Conservation (phyloP, 352 stramenopile species). For the Phytophthora hibernalis region DNA sequence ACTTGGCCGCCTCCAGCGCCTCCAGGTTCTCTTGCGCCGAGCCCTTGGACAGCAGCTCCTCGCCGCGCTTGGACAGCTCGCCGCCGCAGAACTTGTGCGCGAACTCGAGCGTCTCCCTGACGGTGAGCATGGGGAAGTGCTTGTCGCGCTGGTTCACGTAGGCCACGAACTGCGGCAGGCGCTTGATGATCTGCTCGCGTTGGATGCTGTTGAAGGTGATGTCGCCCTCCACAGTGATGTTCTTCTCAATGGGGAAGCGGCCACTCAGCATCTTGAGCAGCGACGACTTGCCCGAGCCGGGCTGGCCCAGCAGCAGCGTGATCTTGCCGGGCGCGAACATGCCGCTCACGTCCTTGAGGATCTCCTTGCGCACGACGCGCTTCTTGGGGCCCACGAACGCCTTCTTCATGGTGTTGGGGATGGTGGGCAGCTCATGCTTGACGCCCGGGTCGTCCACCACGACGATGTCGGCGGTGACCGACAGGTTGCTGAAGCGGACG, state of each 20-base stretch:
- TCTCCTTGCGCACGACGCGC: conserved; percentile 37
- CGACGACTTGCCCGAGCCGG: neutral
- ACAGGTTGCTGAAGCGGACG: conserved; percentile 53
- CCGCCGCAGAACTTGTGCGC: conserved; percentile 45
- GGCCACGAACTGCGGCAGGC: conserved; percentile 50
- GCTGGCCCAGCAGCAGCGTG: conserved; percentile 42
- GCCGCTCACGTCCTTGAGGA: conserved; percentile 44
- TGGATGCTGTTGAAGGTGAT: conserved; percentile 5
- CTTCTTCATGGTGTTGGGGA: conserved; percentile 30
- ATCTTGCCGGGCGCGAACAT: conserved; percentile 40
- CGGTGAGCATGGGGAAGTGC: conserved; percentile 60
- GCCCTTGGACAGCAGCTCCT: conserved; percentile 11
- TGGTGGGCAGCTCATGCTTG: conserved; percentile 41
- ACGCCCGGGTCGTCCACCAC: conserved; percentile 30
- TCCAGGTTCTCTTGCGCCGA: neutral
- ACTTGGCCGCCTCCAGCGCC: conserved; percentile 14
- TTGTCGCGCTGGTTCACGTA: conserved; percentile 62
- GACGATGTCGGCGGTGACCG: conserved; percentile 40
- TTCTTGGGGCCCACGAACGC: conserved; percentile 35
- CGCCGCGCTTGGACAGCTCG: conserved; percentile 16
- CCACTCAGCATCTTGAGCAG: conserved; percentile 45
- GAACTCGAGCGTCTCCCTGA: conserved; percentile 65
- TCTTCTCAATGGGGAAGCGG: neutral
- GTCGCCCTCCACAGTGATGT: neutral
- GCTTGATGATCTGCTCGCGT: conserved; percentile 37